phyloP scores from a whole-genome alignment of 78 protist genomes.

The Emiliania huxleyi region DNA sequence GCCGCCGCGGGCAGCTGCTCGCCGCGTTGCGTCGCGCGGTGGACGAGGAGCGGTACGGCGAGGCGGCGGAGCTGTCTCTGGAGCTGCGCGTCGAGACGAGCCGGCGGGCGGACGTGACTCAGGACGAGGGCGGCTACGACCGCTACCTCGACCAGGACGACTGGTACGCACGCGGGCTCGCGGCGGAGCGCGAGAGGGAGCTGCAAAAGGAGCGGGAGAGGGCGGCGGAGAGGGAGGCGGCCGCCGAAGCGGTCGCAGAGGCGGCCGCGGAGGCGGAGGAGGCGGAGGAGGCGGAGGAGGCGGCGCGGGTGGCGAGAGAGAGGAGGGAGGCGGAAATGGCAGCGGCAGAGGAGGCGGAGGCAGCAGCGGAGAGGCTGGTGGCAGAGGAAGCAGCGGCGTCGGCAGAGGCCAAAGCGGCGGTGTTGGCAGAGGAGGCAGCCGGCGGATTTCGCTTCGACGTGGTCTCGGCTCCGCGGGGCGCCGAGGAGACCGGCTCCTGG shows the following conservation, averaged over 20 bases:
- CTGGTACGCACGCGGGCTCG: background rate
- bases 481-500: background rate
- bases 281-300: background rate
- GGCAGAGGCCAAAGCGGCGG: too few relatives aligned
- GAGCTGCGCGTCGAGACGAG: background rate
- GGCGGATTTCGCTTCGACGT: too few relatives aligned
- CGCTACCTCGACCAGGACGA: background rate
- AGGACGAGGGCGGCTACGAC: background rate
- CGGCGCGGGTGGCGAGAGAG: background rate
- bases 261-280: background rate
- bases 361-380: too few relatives aligned
- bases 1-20: background rate
- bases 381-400: too few relatives aligned
- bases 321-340: too few relatives aligned
- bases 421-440: too few relatives aligned
- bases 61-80: background rate
- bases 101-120: conserved; percentile 3
- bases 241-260: background rate
- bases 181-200: background rate
- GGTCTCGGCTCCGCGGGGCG: too few relatives aligned
- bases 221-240: background rate
- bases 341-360: too few relatives aligned
- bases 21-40: background rate
- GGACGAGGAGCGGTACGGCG: background rate
- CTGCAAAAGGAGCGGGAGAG: background rate